Evolutionary conservation across 371 early-diverging fungal genomes (phyloP).

Genomic region (Apophysomyces variabilis): DNA sequence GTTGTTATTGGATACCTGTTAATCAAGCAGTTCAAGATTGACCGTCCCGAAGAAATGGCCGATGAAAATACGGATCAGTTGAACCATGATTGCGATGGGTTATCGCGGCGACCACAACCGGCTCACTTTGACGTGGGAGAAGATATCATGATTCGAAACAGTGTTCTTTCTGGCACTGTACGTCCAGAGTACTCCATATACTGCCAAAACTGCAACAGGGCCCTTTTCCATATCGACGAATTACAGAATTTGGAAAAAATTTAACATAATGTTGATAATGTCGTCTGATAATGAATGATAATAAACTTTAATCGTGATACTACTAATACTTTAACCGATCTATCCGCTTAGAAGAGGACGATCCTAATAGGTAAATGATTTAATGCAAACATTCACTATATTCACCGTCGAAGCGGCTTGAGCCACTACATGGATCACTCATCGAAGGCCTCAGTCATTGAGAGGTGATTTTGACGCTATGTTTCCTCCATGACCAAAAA

Average conservation of each 20-base stretch:
- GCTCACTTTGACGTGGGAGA: background rate
- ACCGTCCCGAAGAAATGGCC: slow-evolving; percentile 10
- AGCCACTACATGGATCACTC: no score
- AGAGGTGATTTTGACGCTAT: no score
- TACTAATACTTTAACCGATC: no score
- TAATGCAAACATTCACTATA: no score
- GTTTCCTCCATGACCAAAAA: no score
- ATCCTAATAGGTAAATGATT: no score
- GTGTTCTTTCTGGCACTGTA: background rate
- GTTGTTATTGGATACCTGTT: slow-evolving; percentile 44
- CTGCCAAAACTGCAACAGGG: background rate
- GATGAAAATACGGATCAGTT: background rate
- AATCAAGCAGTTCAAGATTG: slow-evolving; percentile 40
- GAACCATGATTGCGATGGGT: background rate
- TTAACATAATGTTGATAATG: background rate
- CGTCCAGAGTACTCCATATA: background rate
- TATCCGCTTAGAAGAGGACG: no score
- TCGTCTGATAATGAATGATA: no score
- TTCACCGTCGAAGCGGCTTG: no score
- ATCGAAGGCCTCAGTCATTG: no score
- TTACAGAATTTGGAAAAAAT: background rate
- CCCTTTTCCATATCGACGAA: background rate
- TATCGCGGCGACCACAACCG: background rate
- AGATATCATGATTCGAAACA: background rate
- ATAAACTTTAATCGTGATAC: no score